These are phyloP conservation scores for Wickerhamomyces chambardii DNA, from an alignment of 805 yeast species.

Conservation along the genomic window DNA sequence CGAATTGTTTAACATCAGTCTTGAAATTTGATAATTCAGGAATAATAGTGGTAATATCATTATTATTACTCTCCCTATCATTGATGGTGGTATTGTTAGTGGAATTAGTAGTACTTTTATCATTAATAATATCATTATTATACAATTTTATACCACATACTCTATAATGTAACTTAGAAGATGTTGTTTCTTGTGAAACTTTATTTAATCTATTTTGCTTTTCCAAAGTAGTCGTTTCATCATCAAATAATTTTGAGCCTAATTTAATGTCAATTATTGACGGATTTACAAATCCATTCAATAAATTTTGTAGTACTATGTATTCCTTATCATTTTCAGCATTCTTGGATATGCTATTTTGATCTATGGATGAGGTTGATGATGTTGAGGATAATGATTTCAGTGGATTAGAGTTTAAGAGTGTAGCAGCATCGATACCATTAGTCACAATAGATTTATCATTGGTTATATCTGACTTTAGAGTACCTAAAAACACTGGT, in stretches of 20 bases:
- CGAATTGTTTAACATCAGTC: too few species aligned
- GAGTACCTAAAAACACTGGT: constrained; percentile 56
- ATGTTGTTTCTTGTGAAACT: constrained; percentile 69
- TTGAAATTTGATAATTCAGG: constrained; percentile 10
- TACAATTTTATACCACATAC: constrained; percentile 82
- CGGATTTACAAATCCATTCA: constrained; percentile 55
- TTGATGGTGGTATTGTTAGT: constrained; percentile 6
- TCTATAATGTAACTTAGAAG: constrained; percentile 68
- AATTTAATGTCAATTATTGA: constrained; percentile 77
- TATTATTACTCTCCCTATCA: constrained; percentile 4
- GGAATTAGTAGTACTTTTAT: too few species aligned
- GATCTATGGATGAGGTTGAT: too few species aligned
- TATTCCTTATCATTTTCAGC: constrained; percentile 21
- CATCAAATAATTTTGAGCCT: constrained; percentile 65
- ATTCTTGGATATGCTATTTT: neutral
- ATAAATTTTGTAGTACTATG: constrained; percentile 64
- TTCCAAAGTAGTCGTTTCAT: constrained; percentile 38
- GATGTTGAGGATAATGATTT: too few species aligned
- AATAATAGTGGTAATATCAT: neutral
- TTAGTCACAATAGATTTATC: too few species aligned
- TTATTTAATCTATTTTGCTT: constrained; percentile 51
- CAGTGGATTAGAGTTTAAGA: too few species aligned
- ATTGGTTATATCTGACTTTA: constrained; percentile 42
- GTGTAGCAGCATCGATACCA: too few species aligned
- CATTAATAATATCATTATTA: constrained; percentile 6